Conservation (phyloP, 1,139 yeast genomes). For the Candida dubliniensis region DNA sequence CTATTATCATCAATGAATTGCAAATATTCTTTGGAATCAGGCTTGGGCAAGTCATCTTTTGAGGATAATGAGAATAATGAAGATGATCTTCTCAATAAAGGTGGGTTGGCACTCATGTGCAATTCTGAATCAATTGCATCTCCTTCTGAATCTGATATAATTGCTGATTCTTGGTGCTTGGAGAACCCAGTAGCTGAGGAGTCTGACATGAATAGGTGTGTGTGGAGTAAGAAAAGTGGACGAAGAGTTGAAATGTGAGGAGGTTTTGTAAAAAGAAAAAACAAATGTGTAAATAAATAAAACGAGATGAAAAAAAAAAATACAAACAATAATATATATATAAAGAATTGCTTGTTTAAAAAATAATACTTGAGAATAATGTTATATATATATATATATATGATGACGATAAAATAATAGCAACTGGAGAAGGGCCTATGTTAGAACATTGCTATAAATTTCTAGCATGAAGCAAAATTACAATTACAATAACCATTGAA, state of each 20-base stretch:
- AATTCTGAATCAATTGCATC: conserved; percentile 17
- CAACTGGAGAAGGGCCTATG: too few species aligned
- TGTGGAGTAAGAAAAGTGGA: background rate
- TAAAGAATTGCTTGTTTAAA: too few species aligned
- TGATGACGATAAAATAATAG: too few species aligned
- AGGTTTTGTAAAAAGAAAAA: background rate
- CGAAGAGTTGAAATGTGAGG: background rate
- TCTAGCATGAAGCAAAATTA: background rate
- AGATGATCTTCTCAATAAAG: conserved; percentile 44
- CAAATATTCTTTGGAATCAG: conserved; percentile 72
- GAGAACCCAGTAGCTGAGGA: conserved; percentile 11
- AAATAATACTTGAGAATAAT: too few species aligned
- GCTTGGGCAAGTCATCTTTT: conserved; percentile 50
- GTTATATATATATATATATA: too few species aligned
- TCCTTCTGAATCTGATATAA: conserved; percentile 34
- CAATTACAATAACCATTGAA: background rate
- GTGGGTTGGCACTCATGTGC: conserved; percentile 9
- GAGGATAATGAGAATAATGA: conserved; percentile 42
- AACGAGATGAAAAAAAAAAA: background rate
- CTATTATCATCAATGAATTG: conserved; percentile 78
- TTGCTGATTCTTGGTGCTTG: conserved; percentile 31
- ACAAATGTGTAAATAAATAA: background rate
- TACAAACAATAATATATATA: too few species aligned
- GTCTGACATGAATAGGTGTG: background rate
- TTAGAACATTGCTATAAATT: background rate